Conservation (phyloP, 768 basidiomycete species). For the Amanita pseudoporphyria region DNA sequence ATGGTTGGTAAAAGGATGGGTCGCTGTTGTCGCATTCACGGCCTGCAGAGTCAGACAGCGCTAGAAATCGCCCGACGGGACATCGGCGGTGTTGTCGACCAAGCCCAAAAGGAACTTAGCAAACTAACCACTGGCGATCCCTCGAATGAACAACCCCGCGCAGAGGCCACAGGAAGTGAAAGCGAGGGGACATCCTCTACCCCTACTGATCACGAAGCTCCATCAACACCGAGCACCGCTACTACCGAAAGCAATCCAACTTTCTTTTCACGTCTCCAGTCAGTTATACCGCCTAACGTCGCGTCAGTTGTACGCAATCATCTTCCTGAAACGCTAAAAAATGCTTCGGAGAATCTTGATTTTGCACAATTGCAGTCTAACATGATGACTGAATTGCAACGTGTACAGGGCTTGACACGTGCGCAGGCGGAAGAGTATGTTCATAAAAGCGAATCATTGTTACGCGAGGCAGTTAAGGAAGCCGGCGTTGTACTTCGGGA, state of each 20-base stretch:
- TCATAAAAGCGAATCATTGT: constrained; percentile 56
- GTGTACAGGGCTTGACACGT: constrained; percentile 66
- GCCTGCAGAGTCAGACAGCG: constrained; percentile 53
- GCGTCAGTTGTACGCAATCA: constrained; percentile 57
- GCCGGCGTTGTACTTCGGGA: constrained; percentile 78
- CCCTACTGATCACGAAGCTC: constrained; percentile 15
- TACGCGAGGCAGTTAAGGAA: constrained; percentile 67
- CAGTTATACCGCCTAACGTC: constrained; percentile 67
- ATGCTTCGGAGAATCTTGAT: constrained; percentile 56
- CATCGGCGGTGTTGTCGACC: constrained; percentile 58
- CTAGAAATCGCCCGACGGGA: constrained; percentile 67
- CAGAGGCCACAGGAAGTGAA: constrained; percentile 10
- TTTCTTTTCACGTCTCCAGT: constrained; percentile 62
- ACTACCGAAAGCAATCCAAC: constrained; percentile 17
- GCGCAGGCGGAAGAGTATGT: constrained; percentile 80
- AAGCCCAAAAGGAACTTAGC: constrained; percentile 70
- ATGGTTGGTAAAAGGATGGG: constrained; percentile 14
- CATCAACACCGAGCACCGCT: constrained; percentile 13
- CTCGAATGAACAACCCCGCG: constrained; percentile 18
- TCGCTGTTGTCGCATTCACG: constrained; percentile 6
- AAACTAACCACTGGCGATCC: constrained; percentile 36
- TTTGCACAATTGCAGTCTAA: constrained; percentile 57
- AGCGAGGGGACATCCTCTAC: constrained; percentile 8
- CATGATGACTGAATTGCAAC: constrained; percentile 56
- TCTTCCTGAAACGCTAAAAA: constrained; percentile 55